phyloP scores from a whole-genome alignment of 768 basidiomycete species.

The Boletus sensibilis region DNA sequence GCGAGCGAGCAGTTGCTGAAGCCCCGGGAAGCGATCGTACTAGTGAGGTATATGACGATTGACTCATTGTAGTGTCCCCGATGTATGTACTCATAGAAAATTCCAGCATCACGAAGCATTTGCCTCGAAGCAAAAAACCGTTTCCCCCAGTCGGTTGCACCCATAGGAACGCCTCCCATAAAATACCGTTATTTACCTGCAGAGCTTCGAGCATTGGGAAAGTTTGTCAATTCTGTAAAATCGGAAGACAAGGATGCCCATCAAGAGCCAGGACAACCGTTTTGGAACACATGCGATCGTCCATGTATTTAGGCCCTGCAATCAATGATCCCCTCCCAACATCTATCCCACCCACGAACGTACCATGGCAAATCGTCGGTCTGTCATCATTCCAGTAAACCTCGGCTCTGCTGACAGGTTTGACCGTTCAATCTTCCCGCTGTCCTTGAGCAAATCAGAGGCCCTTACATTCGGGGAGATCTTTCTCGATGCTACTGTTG shows the following conservation, averaged over 20 bases:
- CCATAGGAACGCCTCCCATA: not conserved
- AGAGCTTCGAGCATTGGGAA: not conserved
- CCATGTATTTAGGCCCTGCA: not conserved
- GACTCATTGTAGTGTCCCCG: not conserved
- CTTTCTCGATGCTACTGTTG: not conserved
- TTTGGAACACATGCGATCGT: not conserved
- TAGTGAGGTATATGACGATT: not conserved
- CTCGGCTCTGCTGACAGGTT: not conserved
- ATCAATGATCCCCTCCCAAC: not conserved
- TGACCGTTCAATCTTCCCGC: not conserved
- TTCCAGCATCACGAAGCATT: not conserved
- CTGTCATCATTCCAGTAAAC: not conserved
- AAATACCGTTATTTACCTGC: not conserved
- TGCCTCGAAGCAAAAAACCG: not conserved
- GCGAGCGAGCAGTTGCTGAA: not conserved
- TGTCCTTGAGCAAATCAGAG: not conserved
- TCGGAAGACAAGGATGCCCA: not conserved
- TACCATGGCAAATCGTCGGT: not conserved
- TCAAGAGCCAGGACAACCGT: not conserved
- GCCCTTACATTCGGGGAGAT: not conserved
- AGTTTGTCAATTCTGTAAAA: not conserved
- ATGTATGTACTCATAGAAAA: not conserved
- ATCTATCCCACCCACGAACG: not conserved
- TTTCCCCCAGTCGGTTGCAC: not conserved
- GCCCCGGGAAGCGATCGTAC: not conserved